A percentile compares a stretch with the other conserved stretches of the same genome.
phyloP scores from a whole-genome alignment of 306 rosid genomes.

The Acmispon strigosus region DNA sequence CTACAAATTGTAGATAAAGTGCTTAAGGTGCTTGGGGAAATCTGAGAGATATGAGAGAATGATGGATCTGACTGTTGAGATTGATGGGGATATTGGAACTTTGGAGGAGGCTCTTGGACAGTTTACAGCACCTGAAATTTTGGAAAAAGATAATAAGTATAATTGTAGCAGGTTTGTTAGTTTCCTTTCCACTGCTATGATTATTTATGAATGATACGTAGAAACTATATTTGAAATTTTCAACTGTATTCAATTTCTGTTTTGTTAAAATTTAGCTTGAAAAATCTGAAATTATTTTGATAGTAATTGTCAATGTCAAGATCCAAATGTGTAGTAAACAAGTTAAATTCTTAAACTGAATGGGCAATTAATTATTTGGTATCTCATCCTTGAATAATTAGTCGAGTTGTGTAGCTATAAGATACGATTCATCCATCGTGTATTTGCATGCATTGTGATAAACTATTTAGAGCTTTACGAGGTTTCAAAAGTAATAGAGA shows the following conservation, averaged over 20 bases:
- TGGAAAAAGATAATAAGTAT: conserved; percentile 70
- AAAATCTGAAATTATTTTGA: neutral
- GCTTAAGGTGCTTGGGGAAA: conserved; percentile 66
- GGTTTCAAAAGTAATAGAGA: neutral
- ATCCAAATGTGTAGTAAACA: neutral
- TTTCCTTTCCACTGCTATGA: neutral
- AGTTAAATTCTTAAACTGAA: neutral
- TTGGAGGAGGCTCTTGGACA: conserved; percentile 84
- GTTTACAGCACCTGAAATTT: conserved; percentile 66
- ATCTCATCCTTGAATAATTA: neutral
- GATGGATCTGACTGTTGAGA: conserved; percentile 86
- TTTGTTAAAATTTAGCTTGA: conserved; percentile 1
- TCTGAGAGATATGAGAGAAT: conserved; percentile 66
- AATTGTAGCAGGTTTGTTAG: conserved; percentile 57
- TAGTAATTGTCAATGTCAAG: neutral
- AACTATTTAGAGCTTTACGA: neutral
- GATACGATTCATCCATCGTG: neutral
- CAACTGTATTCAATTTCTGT: neutral
- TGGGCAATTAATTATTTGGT: neutral
- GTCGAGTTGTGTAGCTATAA: neutral
- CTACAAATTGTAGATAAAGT: conserved; percentile 54
- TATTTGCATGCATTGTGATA: neutral
- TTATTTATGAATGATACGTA: neutral
- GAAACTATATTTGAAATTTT: neutral
- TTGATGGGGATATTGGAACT: conserved; percentile 72